A percentile compares a stretch with the other conserved stretches of the same genome.
These are phyloP conservation scores for Hanseniaspora osmophila DNA, from an alignment of 805 yeast species.

Conservation along the genomic window DNA sequence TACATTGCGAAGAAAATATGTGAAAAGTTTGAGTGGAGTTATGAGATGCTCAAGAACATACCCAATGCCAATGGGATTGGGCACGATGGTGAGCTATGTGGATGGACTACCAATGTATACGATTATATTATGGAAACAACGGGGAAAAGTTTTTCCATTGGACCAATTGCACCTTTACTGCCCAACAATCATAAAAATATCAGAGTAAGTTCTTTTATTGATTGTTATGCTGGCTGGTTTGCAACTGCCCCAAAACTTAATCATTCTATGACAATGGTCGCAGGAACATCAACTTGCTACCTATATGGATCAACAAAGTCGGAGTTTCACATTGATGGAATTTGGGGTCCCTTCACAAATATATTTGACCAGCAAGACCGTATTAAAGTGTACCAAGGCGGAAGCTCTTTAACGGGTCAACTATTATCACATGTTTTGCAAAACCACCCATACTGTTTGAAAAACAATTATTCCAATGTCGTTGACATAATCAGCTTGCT, in stretches of 20 bases:
- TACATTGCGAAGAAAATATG: constrained; percentile 23
- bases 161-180: constrained; percentile 7
- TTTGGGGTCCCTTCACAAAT: constrained; percentile 48
- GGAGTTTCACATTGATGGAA: constrained; percentile 24
- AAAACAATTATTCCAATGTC: not conserved
- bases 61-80: constrained; percentile 23
- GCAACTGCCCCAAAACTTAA: constrained; percentile 19
- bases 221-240: constrained; percentile 45
- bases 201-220: constrained; percentile 28
- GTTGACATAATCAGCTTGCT: not conserved
- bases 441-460: constrained; percentile 25
- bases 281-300: constrained; percentile 51
- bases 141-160: constrained; percentile 12
- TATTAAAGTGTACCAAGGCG: constrained; percentile 34
- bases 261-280: constrained; percentile 33
- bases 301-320: constrained; percentile 18
- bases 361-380: constrained; percentile 15
- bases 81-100: constrained; percentile 45
- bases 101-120: constrained; percentile 27
- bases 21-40: constrained; percentile 9
- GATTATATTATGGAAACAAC: not conserved
- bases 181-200: not conserved
- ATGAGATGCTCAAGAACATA: not conserved
- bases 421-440: constrained; percentile 34
- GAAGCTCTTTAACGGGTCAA: constrained; percentile 46